A percentile compares a stretch with the other conserved stretches of the same genome.
Evolutionary conservation across 768 basidiomycete species (phyloP).

Genomic region (Suillus subluteus): DNA sequence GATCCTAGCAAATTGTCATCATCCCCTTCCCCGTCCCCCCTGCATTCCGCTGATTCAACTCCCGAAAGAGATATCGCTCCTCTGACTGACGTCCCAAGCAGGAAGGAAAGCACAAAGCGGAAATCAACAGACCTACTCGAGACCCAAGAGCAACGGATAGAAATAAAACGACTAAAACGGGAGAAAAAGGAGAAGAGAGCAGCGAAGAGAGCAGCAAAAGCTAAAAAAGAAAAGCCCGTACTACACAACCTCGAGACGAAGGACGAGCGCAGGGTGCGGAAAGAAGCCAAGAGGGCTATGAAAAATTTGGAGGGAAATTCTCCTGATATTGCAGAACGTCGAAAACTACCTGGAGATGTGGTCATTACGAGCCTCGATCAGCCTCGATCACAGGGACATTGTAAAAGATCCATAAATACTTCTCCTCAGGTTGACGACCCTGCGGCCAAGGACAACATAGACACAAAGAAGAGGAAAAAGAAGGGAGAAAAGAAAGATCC

Average conservation of each 20-base stretch:
- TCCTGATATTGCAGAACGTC: background rate
- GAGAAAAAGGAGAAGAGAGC: conserved; percentile 24
- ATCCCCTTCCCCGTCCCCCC: background rate
- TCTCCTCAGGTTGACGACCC: background rate
- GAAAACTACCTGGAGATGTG: background rate
- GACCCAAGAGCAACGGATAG: conserved; percentile 24
- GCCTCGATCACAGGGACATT: conserved; percentile 4
- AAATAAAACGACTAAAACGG: conserved; percentile 27
- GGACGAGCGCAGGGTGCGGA: conserved; percentile 9
- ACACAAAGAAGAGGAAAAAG: background rate
- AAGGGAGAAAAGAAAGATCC: background rate
- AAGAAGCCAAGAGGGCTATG: conserved; percentile 13
- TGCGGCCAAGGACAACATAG: background rate
- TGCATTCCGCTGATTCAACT: background rate
- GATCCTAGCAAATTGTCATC: conserved; percentile 3
- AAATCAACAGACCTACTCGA: conserved; percentile 14
- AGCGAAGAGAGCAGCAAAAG: conserved; percentile 14
- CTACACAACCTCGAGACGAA: background rate
- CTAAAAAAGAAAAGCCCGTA: conserved; percentile 6
- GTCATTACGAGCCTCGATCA: background rate
- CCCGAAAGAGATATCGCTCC: background rate
- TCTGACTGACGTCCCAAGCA: background rate
- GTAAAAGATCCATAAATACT: conserved; percentile 13
- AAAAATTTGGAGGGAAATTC: conserved; percentile 1
- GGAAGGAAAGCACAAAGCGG: conserved; percentile 15